phyloP scores from a whole-genome alignment of 139 green algal genomes.

The Haematococcus sp. region DNA sequence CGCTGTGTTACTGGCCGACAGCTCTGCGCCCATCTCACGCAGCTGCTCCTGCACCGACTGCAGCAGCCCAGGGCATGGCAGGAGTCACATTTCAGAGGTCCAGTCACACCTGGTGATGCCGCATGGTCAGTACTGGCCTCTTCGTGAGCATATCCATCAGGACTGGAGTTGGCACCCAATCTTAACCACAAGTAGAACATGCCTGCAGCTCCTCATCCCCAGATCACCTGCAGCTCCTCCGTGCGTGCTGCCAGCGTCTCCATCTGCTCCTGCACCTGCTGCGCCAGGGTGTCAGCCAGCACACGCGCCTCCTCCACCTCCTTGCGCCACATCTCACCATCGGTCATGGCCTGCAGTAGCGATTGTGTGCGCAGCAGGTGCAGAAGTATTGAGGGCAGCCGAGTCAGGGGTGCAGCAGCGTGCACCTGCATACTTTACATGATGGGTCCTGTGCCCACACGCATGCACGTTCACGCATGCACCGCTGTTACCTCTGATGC shows the following conservation, averaged over 20 bases:
- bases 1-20: background rate
- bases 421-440: background rate
- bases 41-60: slow-evolving; percentile 13
- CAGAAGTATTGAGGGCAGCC: too few relatives aligned
- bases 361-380: background rate
- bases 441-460: background rate
- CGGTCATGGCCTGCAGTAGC: slow-evolving; percentile 2
- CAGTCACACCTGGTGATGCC: too few relatives aligned
- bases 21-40: background rate
- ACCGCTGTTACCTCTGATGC: too few relatives aligned
- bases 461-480: too few relatives aligned
- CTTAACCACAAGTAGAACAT: too few relatives aligned
- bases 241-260: slow-evolving; percentile 7
- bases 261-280: slow-evolving; percentile 15
- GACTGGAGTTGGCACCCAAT: too few relatives aligned
- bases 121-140: background rate
- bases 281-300: background rate
- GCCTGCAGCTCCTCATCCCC: too few relatives aligned
- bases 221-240: slow-evolving; percentile 18
- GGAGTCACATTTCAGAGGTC: too few relatives aligned
- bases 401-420: background rate
- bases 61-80: background rate
- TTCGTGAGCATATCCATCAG: too few relatives aligned
- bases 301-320: slow-evolving; percentile 4
- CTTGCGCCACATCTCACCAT: background rate